Percentiles rank a stretch among this genome's conserved stretches.
phyloP scores from a whole-genome alignment of 179 eudicot genomes.

The Beta lomatogona region DNA sequence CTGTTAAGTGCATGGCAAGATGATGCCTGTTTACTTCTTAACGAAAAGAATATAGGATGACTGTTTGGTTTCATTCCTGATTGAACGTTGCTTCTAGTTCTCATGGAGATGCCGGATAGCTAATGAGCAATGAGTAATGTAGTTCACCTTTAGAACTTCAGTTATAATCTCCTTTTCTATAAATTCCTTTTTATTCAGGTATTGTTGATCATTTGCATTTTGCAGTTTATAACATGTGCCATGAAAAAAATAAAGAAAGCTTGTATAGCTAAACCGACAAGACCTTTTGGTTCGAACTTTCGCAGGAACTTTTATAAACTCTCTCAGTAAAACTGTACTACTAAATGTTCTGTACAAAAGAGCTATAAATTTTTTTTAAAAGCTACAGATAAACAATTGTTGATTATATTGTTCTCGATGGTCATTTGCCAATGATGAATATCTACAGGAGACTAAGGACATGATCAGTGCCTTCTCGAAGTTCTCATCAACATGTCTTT shows the following conservation, averaged over 20 bases:
- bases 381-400: neutral
- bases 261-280: too few species aligned
- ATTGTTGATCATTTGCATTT: too few species aligned
- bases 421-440: neutral
- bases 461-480: constrained; percentile 20
- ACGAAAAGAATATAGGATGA: too few species aligned
- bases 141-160: too few species aligned
- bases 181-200: too few species aligned
- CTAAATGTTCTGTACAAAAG: neutral
- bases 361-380: neutral
- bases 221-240: neutral
- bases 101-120: neutral
- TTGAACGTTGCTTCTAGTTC: neutral
- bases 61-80: too few species aligned
- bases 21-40: too few species aligned
- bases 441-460: neutral
- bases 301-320: neutral
- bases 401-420: neutral
- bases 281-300: neutral
- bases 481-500: neutral
- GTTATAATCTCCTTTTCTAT: too few species aligned
- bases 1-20: too few species aligned
- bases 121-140: too few species aligned
- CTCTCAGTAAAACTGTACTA: neutral
- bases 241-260: too few species aligned